Base-by-base conservation (phyloP, 169 alveolate genomes). In the Perkinsus chesapeaki region DNA sequence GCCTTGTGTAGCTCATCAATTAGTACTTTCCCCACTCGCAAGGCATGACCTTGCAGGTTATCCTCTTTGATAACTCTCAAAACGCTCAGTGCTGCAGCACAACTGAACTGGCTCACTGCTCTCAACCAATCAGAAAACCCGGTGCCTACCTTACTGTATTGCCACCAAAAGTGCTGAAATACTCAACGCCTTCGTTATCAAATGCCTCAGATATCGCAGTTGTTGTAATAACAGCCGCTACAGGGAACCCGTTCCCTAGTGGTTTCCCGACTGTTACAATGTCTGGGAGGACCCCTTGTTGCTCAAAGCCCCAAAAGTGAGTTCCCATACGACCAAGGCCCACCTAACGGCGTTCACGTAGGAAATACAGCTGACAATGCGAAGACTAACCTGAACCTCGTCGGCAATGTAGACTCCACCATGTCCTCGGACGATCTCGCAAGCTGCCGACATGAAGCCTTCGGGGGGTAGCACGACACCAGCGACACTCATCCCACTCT, bases 321-420 rank as follows among this genome's bases (percentile, higher is more conserved):
- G 92, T 94, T 34, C 96, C 96, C 39, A 91, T 93, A 39, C 96
- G 91, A 19, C 96, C 96, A 48, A 94, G 94, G 31, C 96, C 95
- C 37, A 37, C 39, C 73, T 93, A 39, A 36, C 5, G 47, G n/a
- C 1, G 20, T 91, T 20, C 31, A 3, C 7, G n/a, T 0, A 19
- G 39, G 0, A 91, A 10, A 31, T 5, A 39, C 20, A 19, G 38
- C 5, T 3, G 10, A 7, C 3, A 7, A 9, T 19, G 12, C 10
- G 5, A 1, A 92, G 39, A n/a, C 94, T 93, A 48, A 93, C 90
- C 48, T 92, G 94, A 3, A 95, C 96, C 39, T 95, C 96, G 91
- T 95, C 96, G 0, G 96, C 96, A 10, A 94, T 91, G 95, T 94
- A 94, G 3, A 94, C 16, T n/a, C 96, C 96, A n/a, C 96, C 96